Percentiles rank a stretch among this genome's conserved stretches.
Evolutionary conservation across 768 basidiomycete species (phyloP).

Genomic region (Termitomyces sp.): DNA sequence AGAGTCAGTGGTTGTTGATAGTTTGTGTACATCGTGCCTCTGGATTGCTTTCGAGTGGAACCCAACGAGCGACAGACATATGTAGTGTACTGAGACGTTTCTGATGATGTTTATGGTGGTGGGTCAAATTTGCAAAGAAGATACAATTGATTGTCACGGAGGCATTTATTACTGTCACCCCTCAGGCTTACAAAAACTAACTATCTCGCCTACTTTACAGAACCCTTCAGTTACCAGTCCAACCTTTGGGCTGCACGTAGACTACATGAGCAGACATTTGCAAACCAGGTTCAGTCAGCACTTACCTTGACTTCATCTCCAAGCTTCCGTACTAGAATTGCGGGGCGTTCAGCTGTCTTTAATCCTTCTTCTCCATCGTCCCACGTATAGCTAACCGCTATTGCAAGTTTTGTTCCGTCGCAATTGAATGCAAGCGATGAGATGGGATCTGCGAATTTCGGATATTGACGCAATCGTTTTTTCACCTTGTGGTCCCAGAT

Average conservation of each 20-base stretch:
- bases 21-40: constrained; percentile 21
- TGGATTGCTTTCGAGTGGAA: constrained; percentile 79
- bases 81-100: neutral
- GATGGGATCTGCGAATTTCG: constrained; percentile 73
- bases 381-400: constrained; percentile 89
- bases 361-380: constrained; percentile 79
- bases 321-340: constrained; percentile 56
- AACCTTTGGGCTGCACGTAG: constrained; percentile 14
- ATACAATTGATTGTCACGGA: constrained; percentile 2
- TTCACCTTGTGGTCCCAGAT: constrained; percentile 98
- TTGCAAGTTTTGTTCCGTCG: constrained; percentile 77
- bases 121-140: neutral
- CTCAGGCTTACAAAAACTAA: neutral
- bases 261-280: neutral
- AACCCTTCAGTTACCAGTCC: constrained; percentile 16
- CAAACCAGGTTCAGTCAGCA: neutral
- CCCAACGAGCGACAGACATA: constrained; percentile 45
- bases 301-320: constrained; percentile 78
- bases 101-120: neutral
- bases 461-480: constrained; percentile 90
- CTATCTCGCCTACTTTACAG: neutral
- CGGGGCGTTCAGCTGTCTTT: constrained; percentile 60
- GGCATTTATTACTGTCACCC: neutral
- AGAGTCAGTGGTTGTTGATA: neutral
- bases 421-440: constrained; percentile 79